Evolutionary conservation across 2,329 filamentous ascomycete species (phyloP).

Genomic region (Ramularia endophylla): DNA sequence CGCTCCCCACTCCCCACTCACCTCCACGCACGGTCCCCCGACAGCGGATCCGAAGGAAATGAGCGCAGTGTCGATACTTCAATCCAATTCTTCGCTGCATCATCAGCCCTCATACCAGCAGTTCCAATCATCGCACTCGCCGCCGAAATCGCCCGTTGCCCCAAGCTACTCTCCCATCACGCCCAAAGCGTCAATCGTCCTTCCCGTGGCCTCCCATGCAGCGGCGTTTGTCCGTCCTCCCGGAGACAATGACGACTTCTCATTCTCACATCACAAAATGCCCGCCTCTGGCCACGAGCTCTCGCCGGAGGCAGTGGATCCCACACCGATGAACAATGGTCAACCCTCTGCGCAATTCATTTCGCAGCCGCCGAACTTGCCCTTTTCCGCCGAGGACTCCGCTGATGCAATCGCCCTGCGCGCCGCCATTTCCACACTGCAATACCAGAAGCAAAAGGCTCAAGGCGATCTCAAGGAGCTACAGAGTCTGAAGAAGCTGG

Average conservation of each 20-base stretch:
- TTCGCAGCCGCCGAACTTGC: conserved; percentile 37
- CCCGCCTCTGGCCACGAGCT: neutral
- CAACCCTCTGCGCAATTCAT: conserved; percentile 32
- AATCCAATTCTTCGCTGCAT: neutral
- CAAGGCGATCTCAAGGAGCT: conserved; percentile 67
- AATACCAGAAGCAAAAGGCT: conserved; percentile 76
- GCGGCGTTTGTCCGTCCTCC: conserved; percentile 11
- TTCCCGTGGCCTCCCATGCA: conserved; percentile 17
- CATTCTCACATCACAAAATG: conserved; percentile 4
- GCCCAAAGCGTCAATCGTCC: conserved; percentile 27
- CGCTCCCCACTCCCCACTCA: too few relatives aligned
- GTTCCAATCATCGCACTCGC: neutral
- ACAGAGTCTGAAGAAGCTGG: conserved; percentile 62
- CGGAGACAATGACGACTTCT: conserved; percentile 17
- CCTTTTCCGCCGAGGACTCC: conserved; percentile 53
- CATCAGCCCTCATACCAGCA: conserved; percentile 1
- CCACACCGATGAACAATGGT: conserved; percentile 1
- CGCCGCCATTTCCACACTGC: conserved; percentile 77
- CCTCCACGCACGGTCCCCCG: too few relatives aligned
- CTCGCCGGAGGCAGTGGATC: neutral
- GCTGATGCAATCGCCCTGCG: conserved; percentile 82
- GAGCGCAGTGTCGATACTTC: too few relatives aligned
- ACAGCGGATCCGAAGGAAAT: too few relatives aligned
- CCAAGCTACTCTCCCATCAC: conserved; percentile 31
- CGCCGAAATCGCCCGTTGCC: conserved; percentile 13